Base-by-base conservation (phyloP, 2,329 filamentous ascomycete genomes). In the Epichloe hybrida region DNA sequence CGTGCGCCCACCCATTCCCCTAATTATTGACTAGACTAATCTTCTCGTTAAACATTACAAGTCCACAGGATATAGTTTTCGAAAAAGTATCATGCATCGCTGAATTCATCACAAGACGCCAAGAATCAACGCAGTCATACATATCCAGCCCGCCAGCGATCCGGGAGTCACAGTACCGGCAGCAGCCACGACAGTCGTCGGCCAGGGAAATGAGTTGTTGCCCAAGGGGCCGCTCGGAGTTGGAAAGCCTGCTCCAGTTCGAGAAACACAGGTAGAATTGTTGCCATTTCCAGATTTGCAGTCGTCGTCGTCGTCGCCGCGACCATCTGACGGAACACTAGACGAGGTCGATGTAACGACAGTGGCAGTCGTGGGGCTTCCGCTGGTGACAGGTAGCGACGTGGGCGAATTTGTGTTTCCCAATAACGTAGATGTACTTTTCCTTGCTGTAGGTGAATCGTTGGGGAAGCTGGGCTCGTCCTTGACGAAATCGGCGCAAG, bases 401-500 rank as follows among this genome's bases (percentile, higher is more conserved):
- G 27, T 27, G n/a, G 38, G 8, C 46, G 38, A 34, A 7, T n/a
- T 41, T 9, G 6, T 23, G 9, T 49, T 37, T 17, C 7, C 39
- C 4, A 9, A 27, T 4, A 12, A 12, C 7, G 48, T 35, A 4
- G 13, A 38, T 12, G 36, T 35, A 27, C 13, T 20, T 2, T 23
- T 46, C 9, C 34, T 2, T n/a, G 35, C 23, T 23, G 35, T 12
- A 6, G 41, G 9, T n/a, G 47, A 43, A 13, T 9, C 21, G 35
- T 11, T 13, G 13, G 40, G 41, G n/a, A 49, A 4, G 31, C 20
- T 15, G 31, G 37, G n/a, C 42, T 6, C 36, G 37, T 40, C 38
- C 34, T 43, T 49, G 44, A 54, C 44, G 61, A 84, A 83, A 71
- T 81, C 82, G 65, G 78, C 81, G 60, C 81, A 85, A 12, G 74